Conservation (phyloP, 2,329 filamentous ascomycete species). For the Aspergillus piperis region DNA sequence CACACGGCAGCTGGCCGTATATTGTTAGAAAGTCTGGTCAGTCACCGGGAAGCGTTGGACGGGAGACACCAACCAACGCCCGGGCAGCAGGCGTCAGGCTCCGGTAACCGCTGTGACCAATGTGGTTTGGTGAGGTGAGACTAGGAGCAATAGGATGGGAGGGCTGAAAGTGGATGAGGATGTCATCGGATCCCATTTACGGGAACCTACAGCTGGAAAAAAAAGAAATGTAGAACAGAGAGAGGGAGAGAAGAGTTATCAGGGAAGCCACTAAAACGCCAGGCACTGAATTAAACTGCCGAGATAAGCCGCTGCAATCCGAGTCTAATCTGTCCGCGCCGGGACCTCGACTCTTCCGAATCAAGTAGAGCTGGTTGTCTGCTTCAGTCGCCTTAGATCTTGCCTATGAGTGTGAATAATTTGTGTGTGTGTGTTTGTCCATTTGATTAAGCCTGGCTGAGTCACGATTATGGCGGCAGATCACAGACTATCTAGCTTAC, state of each 20-base stretch:
- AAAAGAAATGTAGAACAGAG: too few species aligned
- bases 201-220: neutral
- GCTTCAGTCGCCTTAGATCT: neutral
- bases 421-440: neutral
- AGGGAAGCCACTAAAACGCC: neutral
- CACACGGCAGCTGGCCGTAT: constrained; percentile 5
- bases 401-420: neutral
- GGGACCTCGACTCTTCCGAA: neutral
- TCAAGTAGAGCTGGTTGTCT: neutral
- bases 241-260: too few species aligned
- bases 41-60: neutral
- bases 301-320: constrained; percentile 1
- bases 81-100: constrained; percentile 4
- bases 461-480: neutral
- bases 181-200: neutral
- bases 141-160: neutral
- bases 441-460: neutral
- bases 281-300: neutral
- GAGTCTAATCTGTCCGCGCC: neutral
- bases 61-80: constrained; percentile 4
- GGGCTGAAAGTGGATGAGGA: neutral
- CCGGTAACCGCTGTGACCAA: neutral
- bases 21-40: neutral
- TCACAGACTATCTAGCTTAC: neutral
- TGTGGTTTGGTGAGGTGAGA: neutral